Evolutionary conservation across 768 basidiomycete species (phyloP).

Genomic region (Mycena capillaripes): DNA sequence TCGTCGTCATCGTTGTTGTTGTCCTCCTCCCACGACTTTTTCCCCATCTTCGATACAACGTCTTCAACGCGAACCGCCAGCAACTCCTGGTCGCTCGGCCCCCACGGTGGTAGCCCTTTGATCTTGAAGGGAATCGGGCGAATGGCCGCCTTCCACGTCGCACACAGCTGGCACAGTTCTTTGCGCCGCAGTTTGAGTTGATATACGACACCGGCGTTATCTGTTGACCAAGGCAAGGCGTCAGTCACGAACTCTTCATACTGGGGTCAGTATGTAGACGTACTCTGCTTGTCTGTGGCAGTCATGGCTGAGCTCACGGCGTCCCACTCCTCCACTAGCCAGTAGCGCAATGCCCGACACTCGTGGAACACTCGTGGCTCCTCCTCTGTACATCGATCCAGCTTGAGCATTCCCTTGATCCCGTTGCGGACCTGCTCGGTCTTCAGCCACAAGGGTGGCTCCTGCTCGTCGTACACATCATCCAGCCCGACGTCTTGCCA

Average conservation of each 20-base stretch:
- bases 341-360: conserved; percentile 32
- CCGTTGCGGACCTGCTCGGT: conserved; percentile 43
- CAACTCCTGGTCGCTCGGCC: not conserved
- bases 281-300: not conserved
- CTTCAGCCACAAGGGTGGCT: conserved; percentile 44
- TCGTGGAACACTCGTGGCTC: conserved; percentile 28
- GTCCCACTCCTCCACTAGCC: conserved; percentile 29
- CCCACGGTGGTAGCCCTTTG: not conserved
- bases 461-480: conserved; percentile 30
- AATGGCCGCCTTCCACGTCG: not conserved
- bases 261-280: no score
- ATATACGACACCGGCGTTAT: not conserved
- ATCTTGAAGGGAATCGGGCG: not conserved
- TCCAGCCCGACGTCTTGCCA: conserved; percentile 51
- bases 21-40: not conserved
- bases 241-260: no score
- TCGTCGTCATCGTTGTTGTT: not conserved
- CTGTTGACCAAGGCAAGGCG: not conserved
- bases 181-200: not conserved
- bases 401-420: conserved; percentile 44
- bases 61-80: not conserved
- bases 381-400: conserved; percentile 35
- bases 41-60: not conserved
- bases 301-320: not conserved
- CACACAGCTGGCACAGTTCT: not conserved